Base-by-base conservation (phyloP, 148 eudicot species). In the Euryodendron excelsum region DNA sequence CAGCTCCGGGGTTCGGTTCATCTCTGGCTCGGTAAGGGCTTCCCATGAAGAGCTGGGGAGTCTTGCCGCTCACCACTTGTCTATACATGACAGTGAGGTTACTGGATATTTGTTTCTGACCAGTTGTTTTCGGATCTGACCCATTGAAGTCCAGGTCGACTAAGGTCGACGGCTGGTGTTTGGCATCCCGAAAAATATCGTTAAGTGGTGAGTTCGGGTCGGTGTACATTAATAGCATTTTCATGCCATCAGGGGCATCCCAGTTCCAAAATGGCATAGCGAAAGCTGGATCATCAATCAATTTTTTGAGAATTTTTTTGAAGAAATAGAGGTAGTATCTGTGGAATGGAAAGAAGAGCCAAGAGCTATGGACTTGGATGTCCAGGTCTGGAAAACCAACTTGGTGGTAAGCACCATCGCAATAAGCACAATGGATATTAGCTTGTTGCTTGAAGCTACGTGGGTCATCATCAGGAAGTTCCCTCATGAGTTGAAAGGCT, bases 271-370 rank as follows among this genome's bases (percentile, higher is more conserved):
- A 94, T 4, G 97, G 98, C 23, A 94, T 78, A 0, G 97, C 91
- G 45, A 94, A 94, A 63, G 84, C 88, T 0, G 97, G 97, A 55
- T 94, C 98, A 60, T 87, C 72, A 6, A 94, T 85, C 34, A 94
- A 72, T 30, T 77, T 89, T 5, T 89, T 90, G n/a, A 85, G 59
- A 13, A 92, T 94, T 69, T 73, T 89, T 62, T 94, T 97, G 41
- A 81, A 89, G 71, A 94, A 94, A 66, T 94, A 88, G n/a, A 94
- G 77, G 45, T 94, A 94, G 34, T 71, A 85, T 70, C 98, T 81
- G 76, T 94, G 98, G 79, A 89, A 94, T 4, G 98, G 97, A 36
- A 87, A 88, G 78, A 94, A 94, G 9, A 91, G 87, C 97, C 98
- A 93, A 0, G 96, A 93, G 63, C 65, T 69, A 69, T 95, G 98